A percentile compares a stretch with the other conserved stretches of the same genome.
phyloP scores from a whole-genome alignment of 1,284 basidiomycete genomes.

The Xerocomus amazonicus region DNA sequence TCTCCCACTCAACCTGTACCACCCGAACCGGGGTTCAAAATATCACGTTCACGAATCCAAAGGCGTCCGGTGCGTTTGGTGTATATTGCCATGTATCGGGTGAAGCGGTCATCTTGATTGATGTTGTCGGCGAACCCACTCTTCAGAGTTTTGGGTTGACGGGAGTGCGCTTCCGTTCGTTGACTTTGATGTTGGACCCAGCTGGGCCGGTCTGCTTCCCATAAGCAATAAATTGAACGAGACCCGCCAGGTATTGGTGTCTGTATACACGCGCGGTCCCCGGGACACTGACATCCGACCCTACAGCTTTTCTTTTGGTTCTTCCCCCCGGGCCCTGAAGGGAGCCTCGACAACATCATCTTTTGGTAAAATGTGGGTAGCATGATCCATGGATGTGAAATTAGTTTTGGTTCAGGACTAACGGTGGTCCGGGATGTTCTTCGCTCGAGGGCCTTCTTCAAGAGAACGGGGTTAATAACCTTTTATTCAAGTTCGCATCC shows the following conservation, averaged over 20 bases:
- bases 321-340: slow-evolving; percentile 73
- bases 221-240: slow-evolving; percentile 60
- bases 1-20: too few relatives aligned
- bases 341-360: slow-evolving; percentile 67
- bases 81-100: too few relatives aligned
- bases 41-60: too few relatives aligned
- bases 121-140: too few relatives aligned
- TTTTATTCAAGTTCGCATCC: not conserved
- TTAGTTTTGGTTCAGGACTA: slow-evolving; percentile 39
- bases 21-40: too few relatives aligned
- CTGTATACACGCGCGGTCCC: not conserved
- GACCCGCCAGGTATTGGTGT: slow-evolving; percentile 53
- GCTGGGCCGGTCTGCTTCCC: slow-evolving; percentile 71
- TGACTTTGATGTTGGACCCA: slow-evolving; percentile 69
- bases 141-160: slow-evolving; percentile 67
- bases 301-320: slow-evolving; percentile 82
- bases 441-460: slow-evolving; percentile 75
- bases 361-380: slow-evolving; percentile 49
- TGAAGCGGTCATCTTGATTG: too few relatives aligned
- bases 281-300: not conserved
- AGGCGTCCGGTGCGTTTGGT: too few relatives aligned
- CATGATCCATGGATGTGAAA: too few relatives aligned
- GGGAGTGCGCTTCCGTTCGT: slow-evolving; percentile 65
- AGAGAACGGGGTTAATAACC: slow-evolving; percentile 72
- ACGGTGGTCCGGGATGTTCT: slow-evolving; percentile 60